Evolutionary conservation across 352 stramenopile species (phyloP).

Genomic region (Albugo laibachii): DNA sequence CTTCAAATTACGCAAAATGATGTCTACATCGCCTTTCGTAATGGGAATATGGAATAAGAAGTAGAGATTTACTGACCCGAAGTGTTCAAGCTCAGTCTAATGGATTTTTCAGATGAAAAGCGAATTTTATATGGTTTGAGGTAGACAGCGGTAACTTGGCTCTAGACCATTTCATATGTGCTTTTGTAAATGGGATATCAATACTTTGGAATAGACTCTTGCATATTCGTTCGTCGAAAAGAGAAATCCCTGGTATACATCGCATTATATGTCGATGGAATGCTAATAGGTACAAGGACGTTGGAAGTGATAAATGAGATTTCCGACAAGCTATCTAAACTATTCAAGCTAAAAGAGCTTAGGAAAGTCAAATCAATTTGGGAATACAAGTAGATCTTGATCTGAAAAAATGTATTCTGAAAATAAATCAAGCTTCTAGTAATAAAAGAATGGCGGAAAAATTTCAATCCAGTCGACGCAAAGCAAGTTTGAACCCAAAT

Average conservation of each 20-base stretch:
- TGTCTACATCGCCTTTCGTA: slow-evolving; percentile 3
- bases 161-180: neutral
- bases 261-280: slow-evolving; percentile 7
- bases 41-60: neutral
- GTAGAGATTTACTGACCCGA: too few relatives aligned
- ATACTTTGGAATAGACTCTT: slow-evolving; percentile 1
- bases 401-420: too few relatives aligned
- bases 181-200: too few relatives aligned
- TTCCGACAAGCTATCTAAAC: neutral
- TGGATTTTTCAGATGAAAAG: neutral
- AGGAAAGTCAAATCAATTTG: too few relatives aligned
- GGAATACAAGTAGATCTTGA: too few relatives aligned
- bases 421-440: too few relatives aligned
- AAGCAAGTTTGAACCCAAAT: too few relatives aligned
- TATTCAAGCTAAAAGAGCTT: too few relatives aligned
- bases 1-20: slow-evolving; percentile 9
- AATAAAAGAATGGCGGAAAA: too few relatives aligned
- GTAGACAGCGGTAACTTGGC: slow-evolving; percentile 11
- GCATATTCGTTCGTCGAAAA: slow-evolving; percentile 2
- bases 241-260: too few relatives aligned
- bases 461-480: too few relatives aligned
- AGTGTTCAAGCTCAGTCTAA: neutral
- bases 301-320: neutral
- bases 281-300: slow-evolving; percentile 2
- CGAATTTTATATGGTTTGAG: slow-evolving; percentile 8